Percentiles rank a stretch among this genome's conserved stretches.
Evolutionary conservation across 805 yeast genomes (phyloP).

Genomic region (Lipomyces japonicus): DNA sequence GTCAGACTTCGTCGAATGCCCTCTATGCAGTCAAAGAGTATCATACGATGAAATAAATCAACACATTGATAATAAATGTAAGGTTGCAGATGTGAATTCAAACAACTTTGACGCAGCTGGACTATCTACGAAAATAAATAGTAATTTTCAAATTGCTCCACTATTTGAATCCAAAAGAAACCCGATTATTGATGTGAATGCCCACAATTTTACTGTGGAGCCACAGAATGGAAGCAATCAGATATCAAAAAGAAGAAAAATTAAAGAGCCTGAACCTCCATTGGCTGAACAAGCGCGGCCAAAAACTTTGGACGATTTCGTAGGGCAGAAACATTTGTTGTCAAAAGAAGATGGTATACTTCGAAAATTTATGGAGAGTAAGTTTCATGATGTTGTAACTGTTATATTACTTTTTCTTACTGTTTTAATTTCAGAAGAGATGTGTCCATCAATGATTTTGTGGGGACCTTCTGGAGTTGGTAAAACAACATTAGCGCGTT

Average conservation of each 20-base stretch:
- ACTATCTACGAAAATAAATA: not conserved
- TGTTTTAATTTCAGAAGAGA: conserved; percentile 27
- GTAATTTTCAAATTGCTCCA: conserved; percentile 1
- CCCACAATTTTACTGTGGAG: not conserved
- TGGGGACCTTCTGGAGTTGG: conserved; percentile 97
- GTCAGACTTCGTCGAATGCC: conserved; percentile 25
- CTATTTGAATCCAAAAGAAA: not conserved
- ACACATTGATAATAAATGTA: conserved; percentile 40
- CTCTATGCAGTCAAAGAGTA: conserved; percentile 25
- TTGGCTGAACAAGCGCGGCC: conserved; percentile 87
- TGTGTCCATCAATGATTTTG: conserved; percentile 72
- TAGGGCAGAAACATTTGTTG: conserved; percentile 82
- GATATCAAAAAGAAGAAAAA: not conserved
- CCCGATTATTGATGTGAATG: not conserved
- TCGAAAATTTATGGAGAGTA: conserved; percentile 55
- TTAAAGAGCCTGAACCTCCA: conserved; percentile 40
- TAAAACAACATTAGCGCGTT: conserved; percentile 81
- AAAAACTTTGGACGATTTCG: conserved; percentile 55
- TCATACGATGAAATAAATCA: conserved; percentile 20
- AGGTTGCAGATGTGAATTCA: not conserved
- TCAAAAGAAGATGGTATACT: conserved; percentile 57
- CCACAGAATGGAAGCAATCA: not conserved
- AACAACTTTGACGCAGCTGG: not conserved
- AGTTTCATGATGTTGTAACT: too few species aligned
- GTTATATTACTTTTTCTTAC: not conserved